Conservation (phyloP, 2,329 filamentous ascomycete genomes). For the Fusarium pseudocircinatum region DNA sequence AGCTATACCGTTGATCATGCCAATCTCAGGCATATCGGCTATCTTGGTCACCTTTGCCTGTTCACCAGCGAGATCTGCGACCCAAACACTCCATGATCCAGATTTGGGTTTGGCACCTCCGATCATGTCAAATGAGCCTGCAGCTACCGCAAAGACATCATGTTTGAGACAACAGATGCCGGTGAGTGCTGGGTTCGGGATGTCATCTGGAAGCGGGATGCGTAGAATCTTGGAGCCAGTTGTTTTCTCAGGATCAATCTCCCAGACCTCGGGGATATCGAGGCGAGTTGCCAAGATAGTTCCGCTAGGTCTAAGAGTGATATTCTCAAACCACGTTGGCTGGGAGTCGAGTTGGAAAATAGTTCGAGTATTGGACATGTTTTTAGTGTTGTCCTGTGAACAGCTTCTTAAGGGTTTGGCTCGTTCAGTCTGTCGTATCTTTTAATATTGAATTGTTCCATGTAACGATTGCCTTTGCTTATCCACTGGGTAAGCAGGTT, state of each 20-base stretch:
- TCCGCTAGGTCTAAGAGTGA: slow-evolving; percentile 54
- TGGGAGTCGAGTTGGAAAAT: slow-evolving; percentile 30
- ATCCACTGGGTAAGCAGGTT: background rate
- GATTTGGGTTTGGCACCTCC: slow-evolving; percentile 13
- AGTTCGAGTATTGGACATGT: slow-evolving; percentile 14
- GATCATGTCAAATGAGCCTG: slow-evolving; percentile 21
- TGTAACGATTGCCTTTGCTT: background rate
- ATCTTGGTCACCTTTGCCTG: slow-evolving; percentile 13
- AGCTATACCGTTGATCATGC: slow-evolving; percentile 33
- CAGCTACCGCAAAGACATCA: slow-evolving; percentile 32
- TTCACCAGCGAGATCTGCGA: slow-evolving; percentile 24
- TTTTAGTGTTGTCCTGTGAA: background rate
- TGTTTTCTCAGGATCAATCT: slow-evolving; percentile 19
- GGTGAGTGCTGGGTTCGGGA: slow-evolving; percentile 18
- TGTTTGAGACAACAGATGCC: slow-evolving; percentile 32
- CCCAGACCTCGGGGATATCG: slow-evolving; percentile 34
- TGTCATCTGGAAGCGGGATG: slow-evolving; percentile 5
- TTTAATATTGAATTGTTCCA: background rate
- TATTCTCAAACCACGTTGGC: slow-evolving; percentile 39
- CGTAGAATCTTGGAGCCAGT: slow-evolving; percentile 16
- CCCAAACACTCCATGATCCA: slow-evolving; percentile 29
- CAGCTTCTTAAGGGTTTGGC: background rate
- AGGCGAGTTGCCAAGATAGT: slow-evolving; percentile 31
- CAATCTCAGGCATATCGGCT: slow-evolving; percentile 7
- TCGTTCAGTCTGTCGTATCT: background rate